phyloP scores from a whole-genome alignment of 2,329 filamentous ascomycete species.

The Aspergillus cejpii region DNA sequence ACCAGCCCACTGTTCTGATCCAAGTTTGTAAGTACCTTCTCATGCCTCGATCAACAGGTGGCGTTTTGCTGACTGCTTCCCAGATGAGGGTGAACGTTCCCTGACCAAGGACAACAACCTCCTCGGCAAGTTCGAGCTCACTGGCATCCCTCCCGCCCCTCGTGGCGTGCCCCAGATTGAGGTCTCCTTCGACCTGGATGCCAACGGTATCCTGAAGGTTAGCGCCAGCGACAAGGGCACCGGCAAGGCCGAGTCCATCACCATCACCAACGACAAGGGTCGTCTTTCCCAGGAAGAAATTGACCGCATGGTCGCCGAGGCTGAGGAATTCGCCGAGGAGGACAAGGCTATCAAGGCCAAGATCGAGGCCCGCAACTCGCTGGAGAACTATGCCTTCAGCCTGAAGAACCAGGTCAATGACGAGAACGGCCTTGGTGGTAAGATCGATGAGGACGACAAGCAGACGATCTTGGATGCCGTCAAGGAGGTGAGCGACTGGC shows the following conservation, averaged over 20 bases:
- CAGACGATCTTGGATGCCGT: constrained; percentile 89
- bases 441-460: constrained; percentile 98
- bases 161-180: constrained; percentile 97
- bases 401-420: constrained; percentile 99
- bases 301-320: constrained; percentile 97
- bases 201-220: constrained; percentile 97
- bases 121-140: constrained; percentile 97
- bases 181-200: constrained; percentile 94
- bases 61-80: constrained; percentile 15
- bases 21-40: constrained; percentile 60
- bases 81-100: constrained; percentile 76
- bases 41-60: not conserved
- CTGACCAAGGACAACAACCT: constrained; percentile 97
- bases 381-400: constrained; percentile 99
- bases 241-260: constrained; percentile 94
- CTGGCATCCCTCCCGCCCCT: constrained; percentile 87
- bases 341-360: constrained; percentile 97
- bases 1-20: constrained; percentile 91
- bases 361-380: constrained; percentile 90
- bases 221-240: constrained; percentile 96
- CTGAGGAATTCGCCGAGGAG: constrained; percentile 97
- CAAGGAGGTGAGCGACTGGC: constrained; percentile 95
- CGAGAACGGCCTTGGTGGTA: constrained; percentile 90
- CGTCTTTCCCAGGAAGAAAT: constrained; percentile 95
- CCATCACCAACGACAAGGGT: constrained; percentile 99